These are phyloP conservation scores for Acidiella bohemica DNA, from an alignment of 495 filamentous ascomycete species.

Conservation along the genomic window DNA sequence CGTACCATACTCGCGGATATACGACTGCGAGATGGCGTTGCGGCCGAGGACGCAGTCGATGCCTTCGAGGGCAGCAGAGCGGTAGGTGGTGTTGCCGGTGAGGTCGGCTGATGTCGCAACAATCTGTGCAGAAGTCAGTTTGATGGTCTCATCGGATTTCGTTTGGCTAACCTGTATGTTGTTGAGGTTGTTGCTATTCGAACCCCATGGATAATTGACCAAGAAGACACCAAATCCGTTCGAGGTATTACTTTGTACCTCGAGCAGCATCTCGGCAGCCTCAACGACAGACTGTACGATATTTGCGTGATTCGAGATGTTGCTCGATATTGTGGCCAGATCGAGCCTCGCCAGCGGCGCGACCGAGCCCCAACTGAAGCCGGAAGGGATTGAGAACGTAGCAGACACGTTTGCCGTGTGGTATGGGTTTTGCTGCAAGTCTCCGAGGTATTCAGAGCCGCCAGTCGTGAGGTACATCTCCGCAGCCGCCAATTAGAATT, in stretches of 20 bases:
- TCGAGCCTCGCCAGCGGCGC: constrained; percentile 7
- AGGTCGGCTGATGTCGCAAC: constrained; percentile 12
- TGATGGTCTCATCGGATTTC: neutral
- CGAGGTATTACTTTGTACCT: constrained; percentile 8
- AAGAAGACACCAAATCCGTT: constrained; percentile 9
- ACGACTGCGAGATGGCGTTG: constrained; percentile 14
- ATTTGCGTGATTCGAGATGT: constrained; percentile 8
- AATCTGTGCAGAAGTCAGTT: constrained; percentile 6
- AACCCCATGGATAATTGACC: constrained; percentile 10
- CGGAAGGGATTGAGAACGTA: constrained; percentile 6
- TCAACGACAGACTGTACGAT: constrained; percentile 14
- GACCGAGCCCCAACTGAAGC: constrained; percentile 11
- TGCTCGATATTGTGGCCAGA: constrained; percentile 13
- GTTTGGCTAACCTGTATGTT: constrained; percentile 7
- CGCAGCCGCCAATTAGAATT: constrained; percentile 15
- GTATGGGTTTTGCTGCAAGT: constrained; percentile 9
- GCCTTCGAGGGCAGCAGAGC: constrained; percentile 5
- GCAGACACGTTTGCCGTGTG: constrained; percentile 5
- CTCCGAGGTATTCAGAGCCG: constrained; percentile 2
- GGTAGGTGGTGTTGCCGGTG: constrained; percentile 10
- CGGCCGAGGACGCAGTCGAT: constrained; percentile 16
- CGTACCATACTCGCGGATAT: constrained; percentile 8
- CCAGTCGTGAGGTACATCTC: constrained; percentile 14
- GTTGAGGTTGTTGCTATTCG: constrained; percentile 15
- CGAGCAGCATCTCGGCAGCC: constrained; percentile 9